Evolutionary conservation across 1,139 yeast genomes (phyloP).

Genomic region (Fermentozyma sake): DNA sequence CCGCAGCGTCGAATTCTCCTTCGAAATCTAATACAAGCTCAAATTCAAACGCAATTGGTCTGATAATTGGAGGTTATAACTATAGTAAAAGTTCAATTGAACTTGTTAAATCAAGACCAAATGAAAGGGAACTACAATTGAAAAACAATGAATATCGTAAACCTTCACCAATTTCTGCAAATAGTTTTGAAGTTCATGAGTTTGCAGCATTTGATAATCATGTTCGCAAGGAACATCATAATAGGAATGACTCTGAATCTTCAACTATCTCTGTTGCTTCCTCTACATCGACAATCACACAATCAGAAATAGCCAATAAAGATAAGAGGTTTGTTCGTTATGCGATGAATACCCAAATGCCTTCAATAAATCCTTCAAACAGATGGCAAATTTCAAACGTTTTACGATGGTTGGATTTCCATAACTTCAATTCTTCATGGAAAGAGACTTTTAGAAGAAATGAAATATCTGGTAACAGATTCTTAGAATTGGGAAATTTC

Average conservation of each 20-base stretch:
- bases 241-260: slow-evolving; percentile 35
- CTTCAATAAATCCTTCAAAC: slow-evolving; percentile 17
- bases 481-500: slow-evolving; percentile 65
- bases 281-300: slow-evolving; percentile 26
- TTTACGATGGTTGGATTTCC: slow-evolving; percentile 57
- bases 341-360: slow-evolving; percentile 39
- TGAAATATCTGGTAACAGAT: slow-evolving; percentile 59
- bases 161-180: too few species aligned
- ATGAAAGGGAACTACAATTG: too few species aligned
- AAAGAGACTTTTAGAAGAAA: slow-evolving; percentile 54
- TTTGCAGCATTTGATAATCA: too few species aligned
- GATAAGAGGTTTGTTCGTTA: slow-evolving; percentile 42
- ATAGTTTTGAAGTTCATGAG: too few species aligned
- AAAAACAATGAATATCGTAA: too few species aligned
- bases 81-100: slow-evolving; percentile 24
- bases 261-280: slow-evolving; percentile 29
- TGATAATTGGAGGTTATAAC: slow-evolving; percentile 29
- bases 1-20: slow-evolving; percentile 1
- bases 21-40: slow-evolving; percentile 4
- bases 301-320: slow-evolving; percentile 29
- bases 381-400: slow-evolving; percentile 72
- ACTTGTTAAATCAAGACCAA: too few species aligned
- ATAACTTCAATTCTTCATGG: slow-evolving; percentile 75
- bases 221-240: slow-evolving; percentile 17
- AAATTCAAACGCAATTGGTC: slow-evolving; percentile 18